These are phyloP conservation scores for Cyberlindnera sargentensis DNA, from an alignment of 805 yeast species.

Conservation along the genomic window DNA sequence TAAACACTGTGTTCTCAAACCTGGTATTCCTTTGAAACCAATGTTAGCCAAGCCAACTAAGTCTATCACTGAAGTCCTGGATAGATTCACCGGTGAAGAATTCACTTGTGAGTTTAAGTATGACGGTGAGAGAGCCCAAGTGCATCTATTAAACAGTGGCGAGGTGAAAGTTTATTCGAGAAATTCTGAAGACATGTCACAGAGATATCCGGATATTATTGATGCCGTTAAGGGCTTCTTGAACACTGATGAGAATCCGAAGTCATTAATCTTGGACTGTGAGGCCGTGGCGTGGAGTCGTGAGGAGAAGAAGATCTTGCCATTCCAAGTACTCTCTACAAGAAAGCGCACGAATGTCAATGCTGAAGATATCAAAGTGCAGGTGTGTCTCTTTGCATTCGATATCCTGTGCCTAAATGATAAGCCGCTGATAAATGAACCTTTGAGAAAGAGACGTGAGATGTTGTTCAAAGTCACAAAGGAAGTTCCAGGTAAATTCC, in stretches of 20 bases:
- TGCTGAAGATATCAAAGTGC: constrained; percentile 79
- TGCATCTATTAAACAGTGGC: constrained; percentile 66
- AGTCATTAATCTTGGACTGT: constrained; percentile 76
- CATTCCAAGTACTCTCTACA: constrained; percentile 89
- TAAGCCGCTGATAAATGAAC: constrained; percentile 55
- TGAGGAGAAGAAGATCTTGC: constrained; percentile 68
- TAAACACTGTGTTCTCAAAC: constrained; percentile 67
- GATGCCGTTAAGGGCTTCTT: constrained; percentile 58
- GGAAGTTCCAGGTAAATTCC: constrained; percentile 68
- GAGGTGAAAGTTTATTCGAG: constrained; percentile 77
- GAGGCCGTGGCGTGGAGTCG: constrained; percentile 98
- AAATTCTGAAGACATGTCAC: constrained; percentile 96
- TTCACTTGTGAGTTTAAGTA: constrained; percentile 96
- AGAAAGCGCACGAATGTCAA: constrained; percentile 92
- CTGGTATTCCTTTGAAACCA: constrained; percentile 94
- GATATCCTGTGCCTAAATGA: constrained; percentile 76
- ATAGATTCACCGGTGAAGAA: constrained; percentile 73
- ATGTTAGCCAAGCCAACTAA: constrained; percentile 98
- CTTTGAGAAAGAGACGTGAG: constrained; percentile 66
- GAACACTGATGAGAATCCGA: constrained; percentile 21
- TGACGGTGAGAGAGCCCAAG: constrained; percentile 97
- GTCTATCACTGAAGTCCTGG: constrained; percentile 84
- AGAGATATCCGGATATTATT: constrained; percentile 86
- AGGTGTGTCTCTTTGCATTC: constrained; percentile 88
- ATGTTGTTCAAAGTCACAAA: constrained; percentile 49